These are phyloP conservation scores for Malbranchea zuffiana DNA, from an alignment of 2,329 filamentous ascomycete genomes.

Conservation along the genomic window DNA sequence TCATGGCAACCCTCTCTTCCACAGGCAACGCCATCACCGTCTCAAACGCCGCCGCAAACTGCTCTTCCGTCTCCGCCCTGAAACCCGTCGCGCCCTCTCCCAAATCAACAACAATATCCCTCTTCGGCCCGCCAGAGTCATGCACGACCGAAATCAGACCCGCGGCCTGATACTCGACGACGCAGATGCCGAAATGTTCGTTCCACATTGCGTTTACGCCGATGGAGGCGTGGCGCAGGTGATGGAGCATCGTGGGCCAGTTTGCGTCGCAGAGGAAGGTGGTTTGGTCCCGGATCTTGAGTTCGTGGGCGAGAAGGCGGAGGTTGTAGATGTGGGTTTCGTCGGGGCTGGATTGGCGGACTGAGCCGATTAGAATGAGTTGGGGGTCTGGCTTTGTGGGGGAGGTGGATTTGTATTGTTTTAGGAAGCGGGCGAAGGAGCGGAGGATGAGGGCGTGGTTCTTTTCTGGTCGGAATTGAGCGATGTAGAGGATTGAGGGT, in stretches of 20 bases:
- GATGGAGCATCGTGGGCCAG: slow-evolving; percentile 76
- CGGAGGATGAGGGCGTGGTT: slow-evolving; percentile 81
- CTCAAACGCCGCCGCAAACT: slow-evolving; percentile 73
- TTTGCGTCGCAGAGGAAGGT: slow-evolving; percentile 82
- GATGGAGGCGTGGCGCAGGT: slow-evolving; percentile 64
- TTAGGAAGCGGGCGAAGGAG: slow-evolving; percentile 68
- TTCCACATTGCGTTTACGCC: slow-evolving; percentile 99
- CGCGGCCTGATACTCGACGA: slow-evolving; percentile 95
- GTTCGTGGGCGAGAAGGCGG: slow-evolving; percentile 72
- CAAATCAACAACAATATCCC: slow-evolving; percentile 78
- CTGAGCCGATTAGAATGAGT: slow-evolving; percentile 79
- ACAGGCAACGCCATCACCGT: slow-evolving; percentile 56
- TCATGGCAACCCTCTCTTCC: slow-evolving; percentile 59
- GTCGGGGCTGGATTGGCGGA: slow-evolving; percentile 55
- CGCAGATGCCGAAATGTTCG: slow-evolving; percentile 96
- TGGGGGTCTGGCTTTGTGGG: slow-evolving; percentile 43
- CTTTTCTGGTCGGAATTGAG: slow-evolving; percentile 95
- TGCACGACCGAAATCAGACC: slow-evolving; percentile 90
- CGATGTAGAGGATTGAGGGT: slow-evolving; percentile 76
- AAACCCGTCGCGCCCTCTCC: slow-evolving; percentile 78
- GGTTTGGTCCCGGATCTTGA: slow-evolving; percentile 71
- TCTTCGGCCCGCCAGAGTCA: slow-evolving; percentile 80
- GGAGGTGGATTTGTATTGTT: slow-evolving; percentile 30
- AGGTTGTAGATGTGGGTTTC: slow-evolving; percentile 66
- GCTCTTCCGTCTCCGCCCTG: slow-evolving; percentile 63